Conservation (phyloP, 176 grass and related monocot species). For the Triticum dicoccoides region DNA sequence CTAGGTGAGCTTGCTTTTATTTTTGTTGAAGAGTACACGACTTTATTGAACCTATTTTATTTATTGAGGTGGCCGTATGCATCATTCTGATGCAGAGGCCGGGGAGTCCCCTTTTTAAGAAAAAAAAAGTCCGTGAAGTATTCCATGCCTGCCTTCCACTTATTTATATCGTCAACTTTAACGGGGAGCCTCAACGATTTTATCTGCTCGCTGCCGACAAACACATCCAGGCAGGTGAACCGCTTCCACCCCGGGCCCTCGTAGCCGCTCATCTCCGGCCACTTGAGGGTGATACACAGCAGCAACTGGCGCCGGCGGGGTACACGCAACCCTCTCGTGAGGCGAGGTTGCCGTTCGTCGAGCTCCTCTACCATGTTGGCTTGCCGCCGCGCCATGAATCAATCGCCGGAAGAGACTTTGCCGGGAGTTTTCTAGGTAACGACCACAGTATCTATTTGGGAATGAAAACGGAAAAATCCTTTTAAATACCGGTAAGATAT, state of each 20-base stretch:
- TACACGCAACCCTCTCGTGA: neutral
- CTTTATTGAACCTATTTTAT: no score
- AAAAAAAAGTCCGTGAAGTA: neutral
- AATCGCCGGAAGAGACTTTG: neutral
- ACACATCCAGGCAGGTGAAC: neutral
- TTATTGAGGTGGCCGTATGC: no score
- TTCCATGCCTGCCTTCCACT: neutral
- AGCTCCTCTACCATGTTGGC: neutral
- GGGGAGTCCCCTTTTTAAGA: no score
- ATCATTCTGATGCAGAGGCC: no score
- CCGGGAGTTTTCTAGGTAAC: neutral
- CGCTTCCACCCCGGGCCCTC: slow-evolving; percentile 2
- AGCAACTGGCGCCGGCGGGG: neutral
- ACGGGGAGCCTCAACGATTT: neutral
- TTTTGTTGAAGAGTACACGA: no score
- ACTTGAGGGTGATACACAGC: neutral
- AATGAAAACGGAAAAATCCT: no score
- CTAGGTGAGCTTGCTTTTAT: no score
- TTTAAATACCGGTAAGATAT: no score
- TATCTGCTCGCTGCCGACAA: neutral
- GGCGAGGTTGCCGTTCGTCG: neutral
- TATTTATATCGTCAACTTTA: neutral
- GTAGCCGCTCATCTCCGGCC: neutral
- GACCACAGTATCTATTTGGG: no score
- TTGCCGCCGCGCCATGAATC: neutral